Evolutionary conservation across 139 green algal species (phyloP), one percentile per base, ranked within the genome.

Genomic region (Picochlorum sp.): DNA sequence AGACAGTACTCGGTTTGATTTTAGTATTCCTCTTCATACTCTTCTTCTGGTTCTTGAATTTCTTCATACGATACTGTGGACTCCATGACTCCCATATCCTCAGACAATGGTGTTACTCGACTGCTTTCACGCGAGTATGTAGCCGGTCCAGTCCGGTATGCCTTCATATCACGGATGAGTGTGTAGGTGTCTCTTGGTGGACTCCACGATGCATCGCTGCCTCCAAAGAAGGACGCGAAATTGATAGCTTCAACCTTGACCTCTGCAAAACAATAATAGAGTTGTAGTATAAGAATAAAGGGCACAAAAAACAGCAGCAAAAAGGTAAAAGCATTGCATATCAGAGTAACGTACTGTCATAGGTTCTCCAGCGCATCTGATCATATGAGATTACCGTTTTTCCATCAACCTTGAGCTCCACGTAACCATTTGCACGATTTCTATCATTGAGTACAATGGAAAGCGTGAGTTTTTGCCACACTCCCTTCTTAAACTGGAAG

Each of bases 201-300:
- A 49, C 21, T 16, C 64, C 64, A 70, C 34, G 51, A 51, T 28
- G 51, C 23, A 41, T 70, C 64, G 15, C 64, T 59, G 16, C 64
- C 64, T 37, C 64, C 64, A 7, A 65, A 70, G 49, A 52, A 70
- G 23, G 64, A 56, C 15, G 51, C n/a, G 9, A 70, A 49, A n/a
- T 51, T 20, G 15, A 70, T 14, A 26, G 14, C 37, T 49, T 70
- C 64, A 34, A 70, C 30, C 18, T 65, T 63, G 15, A 70, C 38
- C n/a, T 28, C 64, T 61, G 21, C 64, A 49, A 13, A 63, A 21
- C 10, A 21, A 54, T 54, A 54, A 54, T 54, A 9, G 1, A 13
- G 8, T 56, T 51, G 56, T n/a, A 10, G 21, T 54, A 13, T 20
- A 23, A 47, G 56, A 45, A 41, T 8, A 8, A 10, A 62, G 2